Evolutionary conservation across 2,329 filamentous ascomycete species (phyloP).

Genomic region (Knoxdaviesia capensis): DNA sequence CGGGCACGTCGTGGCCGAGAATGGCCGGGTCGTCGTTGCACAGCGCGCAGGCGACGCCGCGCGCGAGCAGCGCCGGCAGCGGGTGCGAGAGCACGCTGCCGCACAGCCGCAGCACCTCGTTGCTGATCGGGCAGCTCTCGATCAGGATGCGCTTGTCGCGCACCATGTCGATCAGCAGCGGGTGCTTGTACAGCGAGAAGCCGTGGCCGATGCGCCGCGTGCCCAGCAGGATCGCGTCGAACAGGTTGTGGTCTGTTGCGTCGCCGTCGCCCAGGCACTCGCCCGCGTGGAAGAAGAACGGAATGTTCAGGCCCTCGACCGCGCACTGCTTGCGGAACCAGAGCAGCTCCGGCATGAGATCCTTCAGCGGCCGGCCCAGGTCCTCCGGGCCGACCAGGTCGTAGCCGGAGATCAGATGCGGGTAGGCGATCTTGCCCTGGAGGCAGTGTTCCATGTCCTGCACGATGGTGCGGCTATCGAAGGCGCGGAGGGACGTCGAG

Average conservation of each 20-base stretch:
- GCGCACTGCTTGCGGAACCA: conserved; percentile 83
- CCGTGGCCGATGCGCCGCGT: conserved; percentile 79
- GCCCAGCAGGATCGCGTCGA: conserved; percentile 72
- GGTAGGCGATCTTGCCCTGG: conserved; percentile 56
- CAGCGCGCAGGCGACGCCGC: conserved; percentile 66
- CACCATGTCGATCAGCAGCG: conserved; percentile 69
- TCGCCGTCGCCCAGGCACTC: conserved; percentile 64
- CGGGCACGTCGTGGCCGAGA: conserved; percentile 61
- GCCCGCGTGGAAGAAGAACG: conserved; percentile 91
- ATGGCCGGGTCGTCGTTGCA: conserved; percentile 87
- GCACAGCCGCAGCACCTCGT: conserved; percentile 68
- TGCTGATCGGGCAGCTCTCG: conserved; percentile 80
- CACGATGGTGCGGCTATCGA: conserved; percentile 44
- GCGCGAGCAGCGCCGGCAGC: conserved; percentile 63
- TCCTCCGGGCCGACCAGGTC: conserved; percentile 85
- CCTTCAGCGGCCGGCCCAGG: conserved; percentile 50
- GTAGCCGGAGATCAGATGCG: conserved; percentile 66
- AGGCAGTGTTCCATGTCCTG: conserved; percentile 81
- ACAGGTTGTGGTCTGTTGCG: conserved; percentile 61
- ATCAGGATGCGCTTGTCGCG: conserved; percentile 75
- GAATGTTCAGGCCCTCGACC: conserved; percentile 59
- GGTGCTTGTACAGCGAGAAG: conserved; percentile 80
- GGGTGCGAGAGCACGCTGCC: conserved; percentile 60
- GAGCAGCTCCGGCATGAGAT: conserved; percentile 68
- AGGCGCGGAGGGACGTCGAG: conserved; percentile 55